A percentile compares a stretch with the other conserved stretches of the same genome.
Conservation (phyloP, 2,329 filamentous ascomycete species). For the Beauveria sp. region DNA sequence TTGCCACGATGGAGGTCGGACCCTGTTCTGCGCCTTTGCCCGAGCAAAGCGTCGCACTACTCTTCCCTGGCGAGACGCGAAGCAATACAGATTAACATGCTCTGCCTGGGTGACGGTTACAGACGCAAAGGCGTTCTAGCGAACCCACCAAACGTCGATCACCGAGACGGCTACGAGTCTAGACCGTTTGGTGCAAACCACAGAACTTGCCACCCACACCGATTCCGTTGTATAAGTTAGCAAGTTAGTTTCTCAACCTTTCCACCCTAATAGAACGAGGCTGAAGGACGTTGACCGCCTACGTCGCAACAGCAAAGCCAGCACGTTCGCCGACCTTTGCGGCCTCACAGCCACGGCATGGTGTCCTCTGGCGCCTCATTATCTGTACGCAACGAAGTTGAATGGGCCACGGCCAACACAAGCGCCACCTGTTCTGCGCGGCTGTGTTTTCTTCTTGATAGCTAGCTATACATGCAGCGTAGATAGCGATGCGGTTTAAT, state of each 20-base stretch:
- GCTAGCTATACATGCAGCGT: neutral
- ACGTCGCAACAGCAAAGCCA: neutral
- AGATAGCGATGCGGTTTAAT: neutral
- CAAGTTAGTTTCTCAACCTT: neutral
- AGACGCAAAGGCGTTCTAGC: neutral
- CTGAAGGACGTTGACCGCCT: conserved; percentile 1
- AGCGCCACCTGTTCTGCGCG: neutral
- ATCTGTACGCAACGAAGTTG: neutral
- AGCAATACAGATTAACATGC: neutral
- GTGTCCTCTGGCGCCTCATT: neutral
- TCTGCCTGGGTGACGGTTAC: neutral
- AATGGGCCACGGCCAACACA: neutral
- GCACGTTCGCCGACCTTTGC: neutral
- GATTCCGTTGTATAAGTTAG: neutral
- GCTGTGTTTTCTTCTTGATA: neutral
- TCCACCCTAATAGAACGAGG: neutral
- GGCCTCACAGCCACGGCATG: neutral
- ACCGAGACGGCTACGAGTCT: neutral
- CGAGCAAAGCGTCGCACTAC: too few relatives aligned
- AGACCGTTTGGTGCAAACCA: neutral
- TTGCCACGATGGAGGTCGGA: too few relatives aligned
- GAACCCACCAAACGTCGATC: neutral
- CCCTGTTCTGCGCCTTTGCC: too few relatives aligned
- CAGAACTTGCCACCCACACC: neutral
- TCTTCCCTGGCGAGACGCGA: too few relatives aligned